Percentiles rank a stretch among this genome's conserved stretches.
phyloP scores from a whole-genome alignment of 2,329 filamentous ascomycete genomes.

The Cordyceps javanica region DNA sequence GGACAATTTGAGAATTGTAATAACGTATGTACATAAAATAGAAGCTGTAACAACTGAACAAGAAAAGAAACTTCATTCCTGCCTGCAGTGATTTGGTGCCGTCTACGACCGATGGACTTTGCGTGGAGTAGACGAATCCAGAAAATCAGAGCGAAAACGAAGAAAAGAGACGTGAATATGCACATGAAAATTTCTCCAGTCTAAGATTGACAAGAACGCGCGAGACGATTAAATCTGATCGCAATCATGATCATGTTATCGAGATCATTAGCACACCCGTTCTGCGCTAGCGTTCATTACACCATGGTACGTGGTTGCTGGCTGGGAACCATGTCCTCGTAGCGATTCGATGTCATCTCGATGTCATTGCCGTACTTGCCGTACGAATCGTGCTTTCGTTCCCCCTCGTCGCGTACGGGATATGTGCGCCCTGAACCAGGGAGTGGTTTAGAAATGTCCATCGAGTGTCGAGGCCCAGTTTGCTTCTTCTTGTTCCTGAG shows the following conservation, averaged over 20 bases:
- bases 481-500: slow-evolving; percentile 24
- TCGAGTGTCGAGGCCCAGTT: slow-evolving; percentile 19
- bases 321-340: slow-evolving; percentile 52
- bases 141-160: background rate
- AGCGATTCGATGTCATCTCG: slow-evolving; percentile 46
- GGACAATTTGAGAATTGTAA: slow-evolving; percentile 7
- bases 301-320: slow-evolving; percentile 42
- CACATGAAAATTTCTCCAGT: background rate
- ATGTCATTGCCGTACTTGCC: slow-evolving; percentile 36
- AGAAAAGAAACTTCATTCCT: background rate
- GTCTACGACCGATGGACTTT: background rate
- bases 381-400: slow-evolving; percentile 21
- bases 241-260: background rate
- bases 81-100: slow-evolving; percentile 17
- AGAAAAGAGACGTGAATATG: background rate
- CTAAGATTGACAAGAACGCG: background rate
- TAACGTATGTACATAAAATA: slow-evolving; percentile 28
- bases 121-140: background rate
- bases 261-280: background rate
- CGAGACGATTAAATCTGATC: background rate
- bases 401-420: slow-evolving; percentile 26
- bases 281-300: slow-evolving; percentile 14
- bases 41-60: slow-evolving; percentile 4
- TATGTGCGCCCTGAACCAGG: slow-evolving; percentile 37
- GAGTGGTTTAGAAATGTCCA: slow-evolving; percentile 47